Evolutionary conservation across 768 basidiomycete genomes (phyloP).

Genomic region (Boletellus ananas): DNA sequence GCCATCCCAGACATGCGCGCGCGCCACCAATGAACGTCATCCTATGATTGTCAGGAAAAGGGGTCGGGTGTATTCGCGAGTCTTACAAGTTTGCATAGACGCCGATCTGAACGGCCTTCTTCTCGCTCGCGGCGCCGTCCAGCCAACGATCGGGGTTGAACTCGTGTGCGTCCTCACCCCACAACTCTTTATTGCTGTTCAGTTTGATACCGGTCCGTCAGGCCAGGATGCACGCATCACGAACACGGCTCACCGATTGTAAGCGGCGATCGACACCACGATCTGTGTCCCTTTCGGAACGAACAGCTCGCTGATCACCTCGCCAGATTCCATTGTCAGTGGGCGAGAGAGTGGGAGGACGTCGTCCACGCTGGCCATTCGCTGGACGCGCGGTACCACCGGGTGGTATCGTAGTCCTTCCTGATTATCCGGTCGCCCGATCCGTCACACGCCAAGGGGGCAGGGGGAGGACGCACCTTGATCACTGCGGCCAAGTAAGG

Average conservation of each 20-base stretch:
- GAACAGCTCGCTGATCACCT: constrained; percentile 31
- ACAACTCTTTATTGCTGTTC: constrained; percentile 15
- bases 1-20: constrained; percentile 30
- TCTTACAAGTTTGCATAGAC: constrained; percentile 29
- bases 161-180: constrained; percentile 31
- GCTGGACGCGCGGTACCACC: constrained; percentile 49
- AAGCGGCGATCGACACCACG: neutral
- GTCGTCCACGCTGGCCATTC: constrained; percentile 50
- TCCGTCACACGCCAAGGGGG: too few species aligned
- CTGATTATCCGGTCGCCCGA: neutral
- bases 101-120: constrained; percentile 21
- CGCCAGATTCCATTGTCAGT: constrained; percentile 27
- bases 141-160: constrained; percentile 32
- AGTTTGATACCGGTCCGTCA: neutral
- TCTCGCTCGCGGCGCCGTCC: constrained; percentile 13
- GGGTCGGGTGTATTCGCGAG: neutral
- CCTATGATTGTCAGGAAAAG: constrained; percentile 7
- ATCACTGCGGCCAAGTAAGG: constrained; percentile 36
- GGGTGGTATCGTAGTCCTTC: constrained; percentile 46
- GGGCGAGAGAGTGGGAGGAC: constrained; percentile 17
- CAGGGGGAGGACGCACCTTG: constrained; percentile 19
- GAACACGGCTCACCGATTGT: constrained; percentile 7
- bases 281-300: neutral
- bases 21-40: constrained; percentile 28
- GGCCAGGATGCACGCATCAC: neutral